Base-by-base conservation (phyloP, 2,329 filamentous ascomycete species). In the Alternaria rosae region DNA sequence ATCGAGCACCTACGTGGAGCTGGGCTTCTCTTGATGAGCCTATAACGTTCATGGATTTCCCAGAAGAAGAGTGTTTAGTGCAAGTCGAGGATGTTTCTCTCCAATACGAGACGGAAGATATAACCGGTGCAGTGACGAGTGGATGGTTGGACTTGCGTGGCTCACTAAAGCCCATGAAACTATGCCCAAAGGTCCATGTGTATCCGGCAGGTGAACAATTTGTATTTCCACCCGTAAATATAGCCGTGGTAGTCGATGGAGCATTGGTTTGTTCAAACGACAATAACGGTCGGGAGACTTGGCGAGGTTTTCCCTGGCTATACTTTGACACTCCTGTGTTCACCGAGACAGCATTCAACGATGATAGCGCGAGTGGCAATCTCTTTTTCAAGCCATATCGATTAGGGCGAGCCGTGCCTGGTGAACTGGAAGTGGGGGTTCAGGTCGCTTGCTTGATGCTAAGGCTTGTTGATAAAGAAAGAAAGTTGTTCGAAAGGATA, bases 1-100 rank as follows among this genome's bases (percentile, higher is more conserved):
- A 68, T 26, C 52, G 63, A 8, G 59, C 63, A 25, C 65, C 63
- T 15, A 56, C 54, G 13, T 70, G 67, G 63, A 65, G 61, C 10
- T 70, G 61, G 65, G 60, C 54, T 5, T 64, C 65, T 12, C 9
- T 66, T n/a, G 61, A 65, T 28, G 57, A 56, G 15, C 17, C 25
- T 38, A 38, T 38, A 6, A 9, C 23, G 4, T 17, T 11, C 3
- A 20, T 11, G 13, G 25, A 35, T 28, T 17, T 12, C 3, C 5
- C 35, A 17, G 9, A 17, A 11, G 11, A 21, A 7, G 17, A 44
- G 3, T 11, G 7, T 8, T 13, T 28, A 23, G 60, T 64, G 21
- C 21, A 51, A 11, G 61, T 68, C 12, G 9, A 59, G 21, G 50
- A 65, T 48, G 41, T 66, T 9, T 35, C 43, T 21, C 32, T 66